phyloP scores from a whole-genome alignment of 169 alveolate genomes.

The Pseudocohnilembus persalinus region DNA sequence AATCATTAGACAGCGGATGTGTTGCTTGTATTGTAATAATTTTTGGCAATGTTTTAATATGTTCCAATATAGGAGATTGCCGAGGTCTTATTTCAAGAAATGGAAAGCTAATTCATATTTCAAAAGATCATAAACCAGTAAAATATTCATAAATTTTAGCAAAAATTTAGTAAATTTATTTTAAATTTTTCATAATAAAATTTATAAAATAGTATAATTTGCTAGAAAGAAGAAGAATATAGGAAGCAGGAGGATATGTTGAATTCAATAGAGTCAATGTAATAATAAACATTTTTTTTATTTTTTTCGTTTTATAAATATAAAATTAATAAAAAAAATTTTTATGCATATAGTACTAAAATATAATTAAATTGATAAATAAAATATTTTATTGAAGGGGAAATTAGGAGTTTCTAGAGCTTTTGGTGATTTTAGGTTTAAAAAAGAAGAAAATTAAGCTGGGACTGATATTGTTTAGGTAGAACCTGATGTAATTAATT shows the following conservation, averaged over 20 bases:
- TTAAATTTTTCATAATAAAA: slow-evolving; percentile 33
- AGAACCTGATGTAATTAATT: slow-evolving; percentile 69
- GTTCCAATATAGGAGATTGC: slow-evolving; percentile 81
- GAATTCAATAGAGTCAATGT: neutral
- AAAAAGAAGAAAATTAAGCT: slow-evolving; percentile 53
- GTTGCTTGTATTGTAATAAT: slow-evolving; percentile 55
- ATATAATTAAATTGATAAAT: no score
- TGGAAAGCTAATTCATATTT: slow-evolving; percentile 64
- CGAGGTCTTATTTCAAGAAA: slow-evolving; percentile 69
- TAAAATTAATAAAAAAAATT: no score
- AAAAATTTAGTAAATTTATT: slow-evolving; percentile 28
- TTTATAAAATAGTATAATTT: neutral
- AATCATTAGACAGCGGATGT: slow-evolving; percentile 56
- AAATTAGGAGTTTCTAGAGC: slow-evolving; percentile 84
- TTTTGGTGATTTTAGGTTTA: slow-evolving; percentile 87
- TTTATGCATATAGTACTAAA: no score
- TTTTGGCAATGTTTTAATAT: slow-evolving; percentile 59
- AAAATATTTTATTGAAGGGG: slow-evolving; percentile 59
- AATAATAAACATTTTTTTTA: neutral
- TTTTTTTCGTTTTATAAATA: no score
- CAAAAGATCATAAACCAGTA: slow-evolving; percentile 77
- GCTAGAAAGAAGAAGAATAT: neutral
- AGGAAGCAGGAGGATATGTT: neutral
- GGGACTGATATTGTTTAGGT: slow-evolving; percentile 53
- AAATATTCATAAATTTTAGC: neutral